Base-by-base conservation (phyloP, 495 filamentous ascomycete species). In the Neurospora africana region DNA sequence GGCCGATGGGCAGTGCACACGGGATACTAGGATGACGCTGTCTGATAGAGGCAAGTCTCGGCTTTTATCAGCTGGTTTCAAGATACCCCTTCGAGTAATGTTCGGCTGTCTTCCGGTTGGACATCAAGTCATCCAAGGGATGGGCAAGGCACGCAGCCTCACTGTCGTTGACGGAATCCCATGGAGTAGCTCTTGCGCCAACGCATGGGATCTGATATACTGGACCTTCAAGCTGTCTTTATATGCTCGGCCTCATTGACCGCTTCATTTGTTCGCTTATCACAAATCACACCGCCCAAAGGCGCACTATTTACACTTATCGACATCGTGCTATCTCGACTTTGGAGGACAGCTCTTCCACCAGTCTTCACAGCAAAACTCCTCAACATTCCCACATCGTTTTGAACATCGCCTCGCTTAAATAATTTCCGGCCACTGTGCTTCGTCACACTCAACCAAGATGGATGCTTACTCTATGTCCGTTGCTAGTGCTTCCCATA, bases 381-480 rank as follows among this genome's bases (percentile, higher is more conserved):
- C 53, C 21, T 33, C 53, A 33, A 30, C 23, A 30, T 65, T 33
- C 15, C 15, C 2, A 19, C 27, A 33, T 33, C 15, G 9, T 0
- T 19, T 17, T 65, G 19, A 3, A 9, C 53, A 4, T 65, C 53
- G 3, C 53, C 35, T 33, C 5, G 3, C 15, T 30, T 9, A 7
- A 33, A 17, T 6, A 7, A n/a, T 30, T 13, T 44, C 11, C 23
- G n/a, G 36, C 35, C 17, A 19, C 38, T 9, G 11, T 17, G 13
- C 17, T 33, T 30, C 13, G 38, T 9, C 41, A 47, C 17, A 41
- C n/a, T 53, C 38, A 41, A 37, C 53, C 71, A 78, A 47, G 39
- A 86, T 87, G 86, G 85, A 87, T 78, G 82, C 85, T 81, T 80
- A 83, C 75, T 79, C 82, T 9, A 80, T 86, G 73, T 84, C 83